These are phyloP conservation scores for Peniophora sp. DNA, from an alignment of 1,284 basidiomycete genomes.

Conservation along the genomic window DNA sequence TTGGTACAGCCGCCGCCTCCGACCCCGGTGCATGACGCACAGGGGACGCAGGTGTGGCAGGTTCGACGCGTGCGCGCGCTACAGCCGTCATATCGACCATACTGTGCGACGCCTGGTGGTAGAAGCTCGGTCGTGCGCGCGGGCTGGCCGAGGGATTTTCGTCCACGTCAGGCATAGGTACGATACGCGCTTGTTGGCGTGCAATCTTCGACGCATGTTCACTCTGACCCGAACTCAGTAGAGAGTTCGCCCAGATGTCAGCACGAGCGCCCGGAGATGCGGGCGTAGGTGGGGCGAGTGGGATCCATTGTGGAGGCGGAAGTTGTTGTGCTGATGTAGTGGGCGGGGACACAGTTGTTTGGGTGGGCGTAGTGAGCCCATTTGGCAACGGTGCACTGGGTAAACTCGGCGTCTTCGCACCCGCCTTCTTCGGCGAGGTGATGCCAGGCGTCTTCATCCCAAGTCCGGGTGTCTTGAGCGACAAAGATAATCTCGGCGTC, in stretches of 20 bases:
- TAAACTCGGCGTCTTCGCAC: no score
- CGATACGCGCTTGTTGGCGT: slow-evolving; percentile 2
- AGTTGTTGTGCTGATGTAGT: not conserved
- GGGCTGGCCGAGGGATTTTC: slow-evolving; percentile 10
- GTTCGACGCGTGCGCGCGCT: slow-evolving; percentile 5
- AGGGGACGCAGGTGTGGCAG: slow-evolving; percentile 7
- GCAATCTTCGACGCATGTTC: no score
- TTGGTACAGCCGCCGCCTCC: slow-evolving; percentile 3
- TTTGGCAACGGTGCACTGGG: no score
- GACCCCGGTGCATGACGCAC: not conserved
- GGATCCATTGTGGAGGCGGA: not conserved
- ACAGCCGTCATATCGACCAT: slow-evolving; percentile 37
- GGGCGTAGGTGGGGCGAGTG: not conserved
- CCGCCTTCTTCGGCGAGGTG: no score
- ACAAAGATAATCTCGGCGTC: slow-evolving; percentile 8
- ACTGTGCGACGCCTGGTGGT: slow-evolving; percentile 54
- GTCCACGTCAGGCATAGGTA: slow-evolving; percentile 7
- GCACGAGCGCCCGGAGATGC: not conserved
- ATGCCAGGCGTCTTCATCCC: no score
- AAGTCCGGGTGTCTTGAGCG: no score
- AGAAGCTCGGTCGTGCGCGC: slow-evolving; percentile 37
- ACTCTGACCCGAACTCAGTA: no score
- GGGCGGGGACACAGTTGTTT: slow-evolving; percentile 14
- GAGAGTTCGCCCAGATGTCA: no score
- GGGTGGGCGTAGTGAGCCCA: slow-evolving; percentile 1